Percentiles rank a stretch among this genome's conserved stretches.
Conservation (phyloP, 257 asterid species). For the Fraxinus quadrangulata region DNA sequence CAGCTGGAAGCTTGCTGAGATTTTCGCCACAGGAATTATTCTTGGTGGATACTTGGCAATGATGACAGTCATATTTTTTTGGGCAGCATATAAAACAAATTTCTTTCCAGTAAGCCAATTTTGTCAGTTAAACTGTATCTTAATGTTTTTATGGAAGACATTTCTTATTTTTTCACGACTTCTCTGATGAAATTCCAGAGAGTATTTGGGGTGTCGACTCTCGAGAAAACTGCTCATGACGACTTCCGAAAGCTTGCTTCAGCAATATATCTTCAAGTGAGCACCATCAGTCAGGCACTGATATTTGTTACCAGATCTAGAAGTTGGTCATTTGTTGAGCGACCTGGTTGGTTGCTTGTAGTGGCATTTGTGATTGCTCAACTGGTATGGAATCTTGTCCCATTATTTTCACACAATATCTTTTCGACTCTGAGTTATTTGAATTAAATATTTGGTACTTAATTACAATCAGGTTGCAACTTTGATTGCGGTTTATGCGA, state of each 20-base stretch:
- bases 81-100: slow-evolving; percentile 62
- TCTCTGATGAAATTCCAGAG: slow-evolving; percentile 16
- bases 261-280: slow-evolving; percentile 34
- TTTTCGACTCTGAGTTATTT: background rate
- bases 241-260: slow-evolving; percentile 34
- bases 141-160: background rate
- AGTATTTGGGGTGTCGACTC: slow-evolving; percentile 28
- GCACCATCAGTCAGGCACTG: slow-evolving; percentile 36
- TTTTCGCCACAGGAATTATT: slow-evolving; percentile 56
- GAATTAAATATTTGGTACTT: background rate
- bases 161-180: too few relatives aligned
- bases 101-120: slow-evolving; percentile 51
- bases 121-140: background rate
- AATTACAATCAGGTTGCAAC: slow-evolving; percentile 28
- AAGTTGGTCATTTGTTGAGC: slow-evolving; percentile 35
- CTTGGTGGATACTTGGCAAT: slow-evolving; percentile 66
- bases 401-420: background rate
- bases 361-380: slow-evolving; percentile 32
- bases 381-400: slow-evolving; percentile 15
- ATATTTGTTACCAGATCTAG: slow-evolving; percentile 34
- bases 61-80: slow-evolving; percentile 71
- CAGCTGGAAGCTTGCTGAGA: slow-evolving; percentile 69
- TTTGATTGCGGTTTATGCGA: slow-evolving; percentile 33
- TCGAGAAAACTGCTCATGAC: slow-evolving; percentile 25
- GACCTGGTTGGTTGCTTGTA: slow-evolving; percentile 32